Evolutionary conservation across 148 eudicot genomes (phyloP).

Genomic region (Suaeda aralocaspica): DNA sequence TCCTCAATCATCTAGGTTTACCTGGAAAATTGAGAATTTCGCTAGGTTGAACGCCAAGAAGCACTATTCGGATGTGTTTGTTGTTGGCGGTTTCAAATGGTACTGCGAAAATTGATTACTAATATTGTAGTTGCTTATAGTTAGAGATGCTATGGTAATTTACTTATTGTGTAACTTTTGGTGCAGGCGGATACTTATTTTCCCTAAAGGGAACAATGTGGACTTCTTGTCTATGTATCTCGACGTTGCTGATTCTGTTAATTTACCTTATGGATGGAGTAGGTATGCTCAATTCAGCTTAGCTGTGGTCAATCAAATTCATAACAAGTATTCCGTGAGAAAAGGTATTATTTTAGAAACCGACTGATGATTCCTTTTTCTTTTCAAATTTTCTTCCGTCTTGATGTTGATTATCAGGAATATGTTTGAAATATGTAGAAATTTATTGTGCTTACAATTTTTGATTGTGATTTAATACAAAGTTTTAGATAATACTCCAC

Average conservation of each 20-base stretch:
- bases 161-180: conserved; percentile 13
- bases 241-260: conserved; percentile 84
- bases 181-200: conserved; percentile 84
- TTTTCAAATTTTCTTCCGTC: neutral
- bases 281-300: conserved; percentile 90
- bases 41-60: conserved; percentile 68
- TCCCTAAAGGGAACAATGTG: conserved; percentile 93
- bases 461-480: neutral
- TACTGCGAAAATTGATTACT: conserved; percentile 18
- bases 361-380: neutral
- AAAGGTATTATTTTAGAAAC: conserved; percentile 47
- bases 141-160: neutral
- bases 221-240: conserved; percentile 86
- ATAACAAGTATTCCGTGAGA: conserved; percentile 61
- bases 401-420: neutral
- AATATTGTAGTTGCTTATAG: neutral
- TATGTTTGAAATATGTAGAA: neutral
- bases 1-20: conserved; percentile 66
- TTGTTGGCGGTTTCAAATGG: conserved; percentile 86
- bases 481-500: neutral
- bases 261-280: conserved; percentile 94
- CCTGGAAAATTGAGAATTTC: conserved; percentile 82
- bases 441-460: neutral
- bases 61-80: conserved; percentile 71
- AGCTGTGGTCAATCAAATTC: conserved; percentile 73